phyloP scores from a whole-genome alignment of 2,329 filamentous ascomycete genomes.

The Diplocarpon mali region DNA sequence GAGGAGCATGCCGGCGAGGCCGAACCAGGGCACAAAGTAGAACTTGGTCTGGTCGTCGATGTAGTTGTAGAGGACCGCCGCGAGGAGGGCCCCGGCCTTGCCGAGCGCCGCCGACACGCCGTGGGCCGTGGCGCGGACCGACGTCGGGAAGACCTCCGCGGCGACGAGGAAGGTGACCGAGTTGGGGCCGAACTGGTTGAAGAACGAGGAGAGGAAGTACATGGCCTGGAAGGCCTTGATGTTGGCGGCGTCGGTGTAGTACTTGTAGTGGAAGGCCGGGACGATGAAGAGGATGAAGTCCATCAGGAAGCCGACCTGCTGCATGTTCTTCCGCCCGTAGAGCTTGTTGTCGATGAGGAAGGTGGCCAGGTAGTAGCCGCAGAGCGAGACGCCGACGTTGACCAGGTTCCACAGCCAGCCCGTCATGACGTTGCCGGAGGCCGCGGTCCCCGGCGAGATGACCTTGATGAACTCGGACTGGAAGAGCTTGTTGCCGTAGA shows the following conservation, averaged over 20 bases:
- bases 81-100: conserved; percentile 78
- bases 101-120: conserved; percentile 87
- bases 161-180: conserved; percentile 87
- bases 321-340: conserved; percentile 93
- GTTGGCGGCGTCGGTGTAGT: conserved; percentile 61
- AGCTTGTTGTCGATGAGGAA: conserved; percentile 41
- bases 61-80: conserved; percentile 89
- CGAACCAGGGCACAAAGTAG: conserved; percentile 91
- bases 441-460: conserved; percentile 52
- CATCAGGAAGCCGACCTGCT: conserved; percentile 85
- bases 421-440: conserved; percentile 56
- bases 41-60: conserved; percentile 78
- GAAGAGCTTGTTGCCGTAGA: conserved; percentile 98
- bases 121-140: conserved; percentile 85
- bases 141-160: conserved; percentile 91
- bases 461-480: conserved; percentile 81
- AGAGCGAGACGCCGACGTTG: conserved; percentile 78
- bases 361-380: conserved; percentile 78
- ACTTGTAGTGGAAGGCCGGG: conserved; percentile 76
- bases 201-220: conserved; percentile 97
- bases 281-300: conserved; percentile 90
- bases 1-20: conserved; percentile 72
- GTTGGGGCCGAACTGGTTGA: conserved; percentile 98
- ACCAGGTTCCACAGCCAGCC: conserved; percentile 87
- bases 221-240: conserved; percentile 92